These are phyloP conservation scores for Comarum palustre DNA, from an alignment of 306 rosid species.

Conservation along the genomic window DNA sequence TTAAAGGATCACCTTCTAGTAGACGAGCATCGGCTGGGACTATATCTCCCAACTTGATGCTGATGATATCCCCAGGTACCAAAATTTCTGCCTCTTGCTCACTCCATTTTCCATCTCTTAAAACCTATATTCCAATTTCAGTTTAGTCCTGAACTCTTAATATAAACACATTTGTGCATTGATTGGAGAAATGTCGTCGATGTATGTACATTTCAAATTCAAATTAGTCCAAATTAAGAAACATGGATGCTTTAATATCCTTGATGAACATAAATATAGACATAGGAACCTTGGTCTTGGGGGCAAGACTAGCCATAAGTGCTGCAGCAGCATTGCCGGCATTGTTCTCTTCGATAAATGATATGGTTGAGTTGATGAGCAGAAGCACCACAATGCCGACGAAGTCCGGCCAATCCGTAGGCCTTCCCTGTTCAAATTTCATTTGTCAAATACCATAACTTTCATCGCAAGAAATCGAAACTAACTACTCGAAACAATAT, in stretches of 20 bases:
- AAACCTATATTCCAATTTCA: slow-evolving; percentile 39
- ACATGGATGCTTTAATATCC: background rate
- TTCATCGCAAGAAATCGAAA: background rate
- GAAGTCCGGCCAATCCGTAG: slow-evolving; percentile 91
- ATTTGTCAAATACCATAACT: background rate
- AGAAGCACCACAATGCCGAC: slow-evolving; percentile 68
- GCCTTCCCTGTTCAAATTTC: slow-evolving; percentile 50
- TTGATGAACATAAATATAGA: background rate
- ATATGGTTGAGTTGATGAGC: slow-evolving; percentile 78
- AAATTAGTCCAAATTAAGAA: background rate
- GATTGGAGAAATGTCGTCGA: background rate
- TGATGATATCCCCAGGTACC: slow-evolving; percentile 88
- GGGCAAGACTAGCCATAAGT: slow-evolving; percentile 95
- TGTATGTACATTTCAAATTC: slow-evolving; percentile 8
- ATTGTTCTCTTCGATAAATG: slow-evolving; percentile 89
- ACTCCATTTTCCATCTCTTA: slow-evolving; percentile 80
- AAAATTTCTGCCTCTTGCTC: slow-evolving; percentile 75
- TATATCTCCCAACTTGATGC: slow-evolving; percentile 90
- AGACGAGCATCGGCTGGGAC: slow-evolving; percentile 93
- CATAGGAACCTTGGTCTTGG: slow-evolving; percentile 77
- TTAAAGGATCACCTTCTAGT: slow-evolving; percentile 78
- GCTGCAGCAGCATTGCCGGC: slow-evolving; percentile 97
- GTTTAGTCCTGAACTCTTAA: slow-evolving; percentile 7
- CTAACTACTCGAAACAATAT: background rate
- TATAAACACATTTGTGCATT: background rate